Conservation (phyloP, 1,284 basidiomycete genomes). For the Sanghuangporus weigelae region DNA sequence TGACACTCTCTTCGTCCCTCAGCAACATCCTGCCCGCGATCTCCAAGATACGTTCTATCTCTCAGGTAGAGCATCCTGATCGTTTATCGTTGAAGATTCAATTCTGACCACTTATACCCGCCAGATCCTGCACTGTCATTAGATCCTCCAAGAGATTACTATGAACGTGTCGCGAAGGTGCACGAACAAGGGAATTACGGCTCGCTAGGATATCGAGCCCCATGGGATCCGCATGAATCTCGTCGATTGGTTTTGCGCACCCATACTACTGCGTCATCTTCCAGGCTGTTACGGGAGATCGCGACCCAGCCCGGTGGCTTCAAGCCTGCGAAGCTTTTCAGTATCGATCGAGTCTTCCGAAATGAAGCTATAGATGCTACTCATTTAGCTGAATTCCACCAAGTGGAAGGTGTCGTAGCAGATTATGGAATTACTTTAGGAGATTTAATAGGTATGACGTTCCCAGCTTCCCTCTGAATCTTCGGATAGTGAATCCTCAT, state of each 20-base stretch:
- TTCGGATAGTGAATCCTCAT: not conserved
- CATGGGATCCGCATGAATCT: slow-evolving; percentile 91
- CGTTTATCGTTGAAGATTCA: not conserved
- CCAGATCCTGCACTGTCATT: slow-evolving; percentile 81
- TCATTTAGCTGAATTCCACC: slow-evolving; percentile 99
- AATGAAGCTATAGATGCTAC: slow-evolving; percentile 99
- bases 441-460: slow-evolving; percentile 81
- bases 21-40: slow-evolving; percentile 98
- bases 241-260: slow-evolving; percentile 91
- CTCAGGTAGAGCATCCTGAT: slow-evolving; percentile 51
- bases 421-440: slow-evolving; percentile 94
- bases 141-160: slow-evolving; percentile 81
- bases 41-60: slow-evolving; percentile 99
- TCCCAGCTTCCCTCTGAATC: slow-evolving; percentile 10
- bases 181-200: slow-evolving; percentile 93
- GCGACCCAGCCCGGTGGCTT: slow-evolving; percentile 77
- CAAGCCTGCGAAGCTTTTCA: slow-evolving; percentile 95
- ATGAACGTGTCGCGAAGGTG: slow-evolving; percentile 81
- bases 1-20: slow-evolving; percentile 96
- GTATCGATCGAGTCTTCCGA: slow-evolving; percentile 97
- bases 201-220: slow-evolving; percentile 97
- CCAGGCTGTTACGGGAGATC: slow-evolving; percentile 91
- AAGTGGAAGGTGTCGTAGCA: slow-evolving; percentile 98
- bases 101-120: not conserved
- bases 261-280: slow-evolving; percentile 95